These are phyloP conservation scores for Dysphania ambrosioides DNA, from an alignment of 148 eudicot species.

Conservation along the genomic window DNA sequence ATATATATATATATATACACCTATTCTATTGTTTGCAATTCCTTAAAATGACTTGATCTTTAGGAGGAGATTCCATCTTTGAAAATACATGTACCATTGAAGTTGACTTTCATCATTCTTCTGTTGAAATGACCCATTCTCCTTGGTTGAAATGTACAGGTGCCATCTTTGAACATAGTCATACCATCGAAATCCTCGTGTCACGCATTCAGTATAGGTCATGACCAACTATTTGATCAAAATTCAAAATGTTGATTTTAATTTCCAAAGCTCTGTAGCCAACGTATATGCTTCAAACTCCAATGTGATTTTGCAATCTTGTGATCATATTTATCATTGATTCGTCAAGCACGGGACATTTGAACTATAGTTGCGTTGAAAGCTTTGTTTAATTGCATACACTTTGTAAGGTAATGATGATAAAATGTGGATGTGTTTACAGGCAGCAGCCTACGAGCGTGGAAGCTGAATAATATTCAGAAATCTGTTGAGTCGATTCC, in stretches of 20 bases:
- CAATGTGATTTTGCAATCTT: neutral
- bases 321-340: neutral
- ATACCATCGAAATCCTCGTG: neutral
- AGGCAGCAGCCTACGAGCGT: too few species aligned
- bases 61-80: neutral
- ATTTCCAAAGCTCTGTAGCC: neutral
- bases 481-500: too few species aligned
- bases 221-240: too few species aligned
- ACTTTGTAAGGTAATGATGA: too few species aligned
- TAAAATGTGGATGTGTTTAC: too few species aligned
- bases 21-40: neutral
- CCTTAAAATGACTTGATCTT: neutral
- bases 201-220: neutral
- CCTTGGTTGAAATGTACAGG: neutral
- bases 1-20: too few species aligned
- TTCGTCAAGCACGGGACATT: neutral
- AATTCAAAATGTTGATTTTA: too few species aligned
- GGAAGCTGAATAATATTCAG: too few species aligned
- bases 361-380: neutral
- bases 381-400: too few species aligned
- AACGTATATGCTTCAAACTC: neutral
- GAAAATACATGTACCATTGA: neutral
- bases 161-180: neutral
- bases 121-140: neutral
- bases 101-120: too few species aligned